Evolutionary conservation across 768 basidiomycete genomes (phyloP), one percentile per base, ranked within the genome.

Genomic region (Tricholoma bakamatsutake): DNA sequence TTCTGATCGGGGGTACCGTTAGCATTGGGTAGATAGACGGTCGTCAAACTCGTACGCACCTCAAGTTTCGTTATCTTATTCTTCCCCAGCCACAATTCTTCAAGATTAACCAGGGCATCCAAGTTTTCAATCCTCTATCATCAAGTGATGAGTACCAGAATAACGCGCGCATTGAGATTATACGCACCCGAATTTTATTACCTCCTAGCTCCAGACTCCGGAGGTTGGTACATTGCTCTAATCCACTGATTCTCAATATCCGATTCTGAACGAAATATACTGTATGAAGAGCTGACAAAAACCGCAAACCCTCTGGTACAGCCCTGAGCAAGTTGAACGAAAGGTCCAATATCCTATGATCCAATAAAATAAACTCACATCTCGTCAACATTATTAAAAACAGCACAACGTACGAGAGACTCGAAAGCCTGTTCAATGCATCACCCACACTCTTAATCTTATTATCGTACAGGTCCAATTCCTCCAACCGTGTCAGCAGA

Each of bases 241-340:
- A 76, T 9, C 84, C 81, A 5, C 78, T 77, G 55, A 99, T 93
- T 59, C 80, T 81, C 13, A 83, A 82, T 64, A 98, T 96, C 70
- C 88, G 89, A 73, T 99, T 98, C 71, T 99, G 97, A 4, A 99
- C 92, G 63, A 99, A 92, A 72, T 95, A 99, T 27, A 95, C 76
- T 0, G 88, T 91, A 35, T 79, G 73, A 31, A 99, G 76, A 4
- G 81, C 78, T 3, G 71, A 73, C 2, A 96, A 77, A 53, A 75
- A 67, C 9, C 76, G 68, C 11, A 94, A 68, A 6, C 77, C 72
- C 42, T 87, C 83, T 1, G 91, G 88, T 39, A 94, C 74, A 24
- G 76, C 69, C 57, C 84, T 82, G 54, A 98, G 71, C 27, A 96
- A 78, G 73, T 99, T 99, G 80, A 97, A 99, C 1, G 96, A 98